Evolutionary conservation across 2,329 filamentous ascomycete genomes (phyloP), one percentile per base, ranked within the genome.

Genomic region (Phoma herbarum): DNA sequence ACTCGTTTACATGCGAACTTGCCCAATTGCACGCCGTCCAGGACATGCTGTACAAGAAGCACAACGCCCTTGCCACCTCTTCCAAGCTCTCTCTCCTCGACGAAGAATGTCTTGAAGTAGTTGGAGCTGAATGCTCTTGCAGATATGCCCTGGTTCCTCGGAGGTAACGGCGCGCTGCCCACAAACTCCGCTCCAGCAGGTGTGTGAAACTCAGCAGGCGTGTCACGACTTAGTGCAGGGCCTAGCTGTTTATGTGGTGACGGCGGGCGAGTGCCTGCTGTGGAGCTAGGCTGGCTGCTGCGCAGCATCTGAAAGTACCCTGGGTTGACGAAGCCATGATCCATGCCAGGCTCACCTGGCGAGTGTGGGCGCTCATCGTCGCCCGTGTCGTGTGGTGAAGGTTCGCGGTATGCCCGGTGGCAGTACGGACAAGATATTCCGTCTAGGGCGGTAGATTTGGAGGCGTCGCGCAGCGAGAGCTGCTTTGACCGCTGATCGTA

Each of bases 1-100:
- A 99, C 93, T 44, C 96, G 88, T 78, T 99, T 99, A 82, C 95
- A 99, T 12, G 95, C 95, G 77, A 96, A 99, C 64, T 95, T 86
- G 1, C 95, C 95, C 1, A 99, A 83, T 29, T 88, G 86, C 43
- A 96, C 94, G 22, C 92, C 90, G 75, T 98, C 95, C 57, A 99
- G 87, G 65, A 96, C 85, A 78, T 99, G 95, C 59, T 91, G 88
- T 10, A 99, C 95, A n/a, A 98, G 83, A 45, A 99, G 79, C 1
- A 99, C 95, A 3, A 99, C 93, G 0, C 95, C 95, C 74, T 97
- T 97, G 3, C 96, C 95, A 22, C 96, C 95, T 70, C 90, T 86
- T 0, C 95, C 95, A 0, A 99, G 83, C 70, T 94, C 89, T 5
- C 86, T 84, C 77, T 98, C 92, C 70, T 96, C 93, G 4, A 93